Evolutionary conservation across 1,284 basidiomycete species (phyloP).

Genomic region (Inonotus hispidus): DNA sequence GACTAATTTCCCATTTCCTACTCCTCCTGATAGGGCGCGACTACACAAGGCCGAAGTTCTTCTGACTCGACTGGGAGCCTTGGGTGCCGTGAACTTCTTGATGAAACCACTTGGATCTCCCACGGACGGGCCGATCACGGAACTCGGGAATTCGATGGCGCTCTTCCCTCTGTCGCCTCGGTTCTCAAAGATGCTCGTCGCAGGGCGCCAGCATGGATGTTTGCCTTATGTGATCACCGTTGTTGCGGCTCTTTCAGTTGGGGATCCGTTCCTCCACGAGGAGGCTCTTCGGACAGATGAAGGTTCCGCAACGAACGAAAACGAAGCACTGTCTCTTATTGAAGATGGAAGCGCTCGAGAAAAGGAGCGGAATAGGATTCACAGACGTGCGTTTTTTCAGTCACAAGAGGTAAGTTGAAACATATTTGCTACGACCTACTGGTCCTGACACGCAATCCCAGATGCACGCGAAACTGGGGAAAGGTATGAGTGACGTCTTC

Average conservation of each 20-base stretch:
- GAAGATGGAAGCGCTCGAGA: slow-evolving; percentile 53
- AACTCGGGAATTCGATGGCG: slow-evolving; percentile 87
- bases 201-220: slow-evolving; percentile 88
- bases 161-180: slow-evolving; percentile 91
- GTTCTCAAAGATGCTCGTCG: slow-evolving; percentile 92
- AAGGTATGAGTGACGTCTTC: slow-evolving; percentile 85
- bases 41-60: slow-evolving; percentile 81
- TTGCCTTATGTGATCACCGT: slow-evolving; percentile 89
- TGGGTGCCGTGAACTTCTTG: slow-evolving; percentile 39
- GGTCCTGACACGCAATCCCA: slow-evolving; percentile 29
- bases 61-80: slow-evolving; percentile 80
- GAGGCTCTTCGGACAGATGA: slow-evolving; percentile 51
- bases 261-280: slow-evolving; percentile 93
- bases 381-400: slow-evolving; percentile 74
- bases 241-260: slow-evolving; percentile 90
- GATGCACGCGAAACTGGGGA: slow-evolving; percentile 79
- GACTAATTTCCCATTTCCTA: slow-evolving; percentile 97
- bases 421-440: slow-evolving; percentile 1
- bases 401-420: slow-evolving; percentile 60
- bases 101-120: slow-evolving; percentile 19
- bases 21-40: slow-evolving; percentile 81
- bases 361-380: slow-evolving; percentile 62
- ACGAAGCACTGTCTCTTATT: slow-evolving; percentile 47
- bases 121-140: slow-evolving; percentile 70
- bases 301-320: slow-evolving; percentile 40